A percentile compares a stretch with the other conserved stretches of the same genome.
These are phyloP conservation scores for Amphirosellinia nigrospora DNA, from an alignment of 495 filamentous ascomycete genomes.

Conservation along the genomic window DNA sequence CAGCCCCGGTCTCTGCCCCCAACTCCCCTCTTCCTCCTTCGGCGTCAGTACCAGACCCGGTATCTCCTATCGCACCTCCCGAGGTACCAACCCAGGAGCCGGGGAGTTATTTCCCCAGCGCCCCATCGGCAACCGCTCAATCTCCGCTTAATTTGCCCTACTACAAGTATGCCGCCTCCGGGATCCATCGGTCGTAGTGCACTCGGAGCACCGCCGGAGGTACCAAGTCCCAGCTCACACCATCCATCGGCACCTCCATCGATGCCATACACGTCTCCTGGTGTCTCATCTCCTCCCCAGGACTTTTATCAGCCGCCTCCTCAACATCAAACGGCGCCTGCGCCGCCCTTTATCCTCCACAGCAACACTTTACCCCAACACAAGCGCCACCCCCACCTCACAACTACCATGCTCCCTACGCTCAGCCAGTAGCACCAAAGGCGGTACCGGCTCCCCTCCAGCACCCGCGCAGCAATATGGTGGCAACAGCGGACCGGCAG, in stretches of 20 bases:
- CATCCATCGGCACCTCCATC: slow-evolving; percentile 33
- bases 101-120: slow-evolving; percentile 35
- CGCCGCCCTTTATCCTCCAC: slow-evolving; percentile 28
- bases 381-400: slow-evolving; percentile 27
- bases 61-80: slow-evolving; percentile 46
- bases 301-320: slow-evolving; percentile 34
- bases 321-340: slow-evolving; percentile 21
- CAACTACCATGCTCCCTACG: slow-evolving; percentile 27
- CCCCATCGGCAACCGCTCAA: slow-evolving; percentile 28
- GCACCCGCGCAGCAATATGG: slow-evolving; percentile 31
- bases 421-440: slow-evolving; percentile 28
- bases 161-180: slow-evolving; percentile 36
- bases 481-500: slow-evolving; percentile 20
- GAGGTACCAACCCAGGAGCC: slow-evolving; percentile 38
- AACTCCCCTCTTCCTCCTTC: slow-evolving; percentile 51
- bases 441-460: slow-evolving; percentile 23
- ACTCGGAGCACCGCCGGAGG: slow-evolving; percentile 30
- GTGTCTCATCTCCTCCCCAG: slow-evolving; percentile 28
- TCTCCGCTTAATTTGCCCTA: slow-evolving; percentile 33
- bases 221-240: slow-evolving; percentile 35
- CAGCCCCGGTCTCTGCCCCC: slow-evolving; percentile 41
- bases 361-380: slow-evolving; percentile 26
- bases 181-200: slow-evolving; percentile 17
- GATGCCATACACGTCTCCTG: slow-evolving; percentile 19
- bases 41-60: slow-evolving; percentile 37